A percentile compares a stretch with the other conserved stretches of the same genome.
Evolutionary conservation across 345 rosid species (phyloP).

Genomic region (Gossypium anomalum): DNA sequence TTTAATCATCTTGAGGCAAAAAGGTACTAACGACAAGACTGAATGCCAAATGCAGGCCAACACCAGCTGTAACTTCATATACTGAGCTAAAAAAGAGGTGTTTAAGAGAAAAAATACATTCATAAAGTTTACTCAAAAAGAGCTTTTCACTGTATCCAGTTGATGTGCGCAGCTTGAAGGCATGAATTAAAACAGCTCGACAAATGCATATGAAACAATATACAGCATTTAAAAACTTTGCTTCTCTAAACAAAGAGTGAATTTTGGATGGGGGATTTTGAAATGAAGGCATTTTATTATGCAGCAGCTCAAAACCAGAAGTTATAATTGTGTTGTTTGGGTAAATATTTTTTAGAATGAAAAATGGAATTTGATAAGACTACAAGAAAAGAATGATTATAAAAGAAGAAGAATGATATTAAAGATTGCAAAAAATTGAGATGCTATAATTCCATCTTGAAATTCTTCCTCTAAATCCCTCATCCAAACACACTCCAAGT

Average conservation of each 20-base stretch:
- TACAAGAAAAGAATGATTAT: background rate
- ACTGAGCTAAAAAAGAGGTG: background rate
- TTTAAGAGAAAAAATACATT: background rate
- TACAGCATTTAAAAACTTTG: background rate
- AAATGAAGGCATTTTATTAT: background rate
- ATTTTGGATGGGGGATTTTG: background rate
- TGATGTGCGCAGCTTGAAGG: background rate
- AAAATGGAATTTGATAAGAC: background rate
- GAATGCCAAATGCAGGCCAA: background rate
- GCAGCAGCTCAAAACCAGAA: background rate
- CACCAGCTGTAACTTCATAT: conserved; percentile 1
- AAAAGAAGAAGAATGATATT: background rate
- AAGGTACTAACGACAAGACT: background rate
- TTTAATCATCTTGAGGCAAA: conserved; percentile 20
- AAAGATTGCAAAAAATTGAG: background rate
- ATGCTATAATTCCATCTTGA: too few relatives aligned
- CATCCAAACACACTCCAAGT: too few relatives aligned
- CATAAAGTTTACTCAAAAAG: conserved; percentile 2
- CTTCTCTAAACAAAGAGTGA: background rate
- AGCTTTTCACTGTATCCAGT: background rate
- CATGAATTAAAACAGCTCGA: background rate
- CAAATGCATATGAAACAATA: background rate
- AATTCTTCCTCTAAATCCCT: too few relatives aligned
- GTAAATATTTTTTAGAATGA: background rate
- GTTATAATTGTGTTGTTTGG: background rate